phyloP scores from a whole-genome alignment of 257 asterid species.

The Solanum infundibuliforme region DNA sequence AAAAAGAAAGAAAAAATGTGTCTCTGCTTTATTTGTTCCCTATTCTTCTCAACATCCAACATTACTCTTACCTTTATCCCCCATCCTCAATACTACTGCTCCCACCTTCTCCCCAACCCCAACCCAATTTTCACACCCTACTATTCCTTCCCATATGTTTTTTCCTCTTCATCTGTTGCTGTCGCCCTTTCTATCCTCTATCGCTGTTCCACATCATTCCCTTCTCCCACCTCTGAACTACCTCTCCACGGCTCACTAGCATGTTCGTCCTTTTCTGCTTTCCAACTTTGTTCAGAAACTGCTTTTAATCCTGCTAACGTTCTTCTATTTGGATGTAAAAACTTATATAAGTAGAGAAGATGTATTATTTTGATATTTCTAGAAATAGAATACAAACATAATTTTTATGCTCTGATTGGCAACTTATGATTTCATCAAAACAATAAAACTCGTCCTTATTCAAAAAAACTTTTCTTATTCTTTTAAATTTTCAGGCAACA shows the following conservation, averaged over 20 bases:
- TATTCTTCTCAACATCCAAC: neutral
- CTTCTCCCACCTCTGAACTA: neutral
- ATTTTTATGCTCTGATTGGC: neutral
- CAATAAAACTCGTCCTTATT: neutral
- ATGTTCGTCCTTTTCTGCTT: neutral
- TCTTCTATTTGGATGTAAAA: neutral
- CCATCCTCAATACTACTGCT: neutral
- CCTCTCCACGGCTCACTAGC: neutral
- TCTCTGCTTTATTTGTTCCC: neutral
- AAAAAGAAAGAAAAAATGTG: neutral
- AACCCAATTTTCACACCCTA: neutral
- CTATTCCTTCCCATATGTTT: neutral
- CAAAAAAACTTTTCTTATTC: constrained; percentile 4
- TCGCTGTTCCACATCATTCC: neutral
- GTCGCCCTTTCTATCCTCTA: neutral
- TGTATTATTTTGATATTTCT: neutral
- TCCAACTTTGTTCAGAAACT: neutral
- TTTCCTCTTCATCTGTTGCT: neutral
- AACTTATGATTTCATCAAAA: neutral
- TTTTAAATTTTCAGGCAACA: constrained; percentile 60
- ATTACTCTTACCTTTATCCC: neutral
- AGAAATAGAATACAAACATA: neutral
- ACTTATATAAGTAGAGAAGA: neutral
- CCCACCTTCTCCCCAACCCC: neutral
- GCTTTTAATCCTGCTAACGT: neutral